A percentile compares a stretch with the other conserved stretches of the same genome.
Evolutionary conservation across 306 rosid genomes (phyloP).

Genomic region (Cicer arietinum): DNA sequence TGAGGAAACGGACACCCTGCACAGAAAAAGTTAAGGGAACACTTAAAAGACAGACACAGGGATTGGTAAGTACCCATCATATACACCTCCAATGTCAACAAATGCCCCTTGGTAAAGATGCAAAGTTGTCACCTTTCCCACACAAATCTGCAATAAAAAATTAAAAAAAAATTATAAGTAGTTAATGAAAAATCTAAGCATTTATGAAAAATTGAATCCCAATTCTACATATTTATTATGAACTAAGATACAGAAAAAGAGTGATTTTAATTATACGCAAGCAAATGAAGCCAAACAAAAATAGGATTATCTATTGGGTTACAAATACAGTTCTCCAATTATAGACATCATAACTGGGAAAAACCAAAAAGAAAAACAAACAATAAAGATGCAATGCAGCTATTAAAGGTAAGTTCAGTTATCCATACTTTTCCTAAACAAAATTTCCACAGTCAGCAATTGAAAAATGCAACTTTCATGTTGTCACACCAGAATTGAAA

Average conservation of each 20-base stretch:
- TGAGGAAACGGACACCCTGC: constrained; percentile 36
- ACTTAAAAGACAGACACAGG: constrained; percentile 21
- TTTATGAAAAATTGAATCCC: constrained; percentile 17
- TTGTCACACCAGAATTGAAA: constrained; percentile 10
- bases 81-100: constrained; percentile 95
- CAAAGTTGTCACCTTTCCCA: constrained; percentile 78
- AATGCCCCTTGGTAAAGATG: constrained; percentile 99
- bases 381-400: not conserved
- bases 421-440: constrained; percentile 13
- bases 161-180: not conserved
- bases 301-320: constrained; percentile 17
- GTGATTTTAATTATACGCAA: constrained; percentile 18
- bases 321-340: constrained; percentile 29
- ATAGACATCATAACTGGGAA: not conserved
- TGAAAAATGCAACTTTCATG: constrained; percentile 23
- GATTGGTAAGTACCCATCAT: constrained; percentile 76
- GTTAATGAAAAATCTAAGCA: constrained; percentile 15
- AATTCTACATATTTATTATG: constrained; percentile 7
- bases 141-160: constrained; percentile 69
- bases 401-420: constrained; percentile 18
- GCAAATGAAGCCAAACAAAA: constrained; percentile 33
- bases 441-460: not conserved
- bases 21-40: constrained; percentile 31
- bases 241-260: constrained; percentile 1
- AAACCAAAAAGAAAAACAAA: not conserved